Conservation (phyloP, 495 filamentous ascomycete species). For the Penicillium crystallinum region DNA sequence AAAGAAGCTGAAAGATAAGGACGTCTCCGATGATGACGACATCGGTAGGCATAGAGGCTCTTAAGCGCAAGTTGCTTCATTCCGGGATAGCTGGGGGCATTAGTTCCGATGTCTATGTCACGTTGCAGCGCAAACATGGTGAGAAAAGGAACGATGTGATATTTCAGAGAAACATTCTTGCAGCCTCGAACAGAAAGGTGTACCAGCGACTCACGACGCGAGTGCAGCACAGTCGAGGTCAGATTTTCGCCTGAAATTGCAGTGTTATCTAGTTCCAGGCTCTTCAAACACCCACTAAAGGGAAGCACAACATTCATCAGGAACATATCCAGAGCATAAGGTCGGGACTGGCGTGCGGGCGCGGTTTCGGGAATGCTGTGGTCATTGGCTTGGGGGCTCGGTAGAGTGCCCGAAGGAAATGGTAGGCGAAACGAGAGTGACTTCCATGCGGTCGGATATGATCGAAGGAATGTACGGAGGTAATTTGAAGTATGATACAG, state of each 20-base stretch:
- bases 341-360: conserved; percentile 46
- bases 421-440: conserved; percentile 54
- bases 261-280: conserved; percentile 57
- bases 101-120: conserved; percentile 38
- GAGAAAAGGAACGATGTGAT: conserved; percentile 57
- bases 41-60: conserved; percentile 58
- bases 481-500: conserved; percentile 54
- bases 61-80: conserved; percentile 47
- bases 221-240: conserved; percentile 47
- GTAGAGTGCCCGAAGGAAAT: conserved; percentile 39
- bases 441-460: conserved; percentile 58
- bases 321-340: conserved; percentile 53
- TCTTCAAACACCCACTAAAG: conserved; percentile 51
- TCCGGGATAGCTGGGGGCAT: conserved; percentile 26
- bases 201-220: conserved; percentile 48
- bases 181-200: conserved; percentile 59
- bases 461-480: conserved; percentile 50
- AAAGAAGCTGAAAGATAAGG: conserved; percentile 55
- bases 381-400: conserved; percentile 29
- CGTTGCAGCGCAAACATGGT: conserved; percentile 45
- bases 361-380: conserved; percentile 33
- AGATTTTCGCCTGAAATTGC: conserved; percentile 53
- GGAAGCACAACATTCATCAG: conserved; percentile 51
- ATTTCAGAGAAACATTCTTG: conserved; percentile 63
- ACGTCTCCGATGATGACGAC: conserved; percentile 54